Conservation (phyloP, 441 rosid species). For the Corymbia calophylla region DNA sequence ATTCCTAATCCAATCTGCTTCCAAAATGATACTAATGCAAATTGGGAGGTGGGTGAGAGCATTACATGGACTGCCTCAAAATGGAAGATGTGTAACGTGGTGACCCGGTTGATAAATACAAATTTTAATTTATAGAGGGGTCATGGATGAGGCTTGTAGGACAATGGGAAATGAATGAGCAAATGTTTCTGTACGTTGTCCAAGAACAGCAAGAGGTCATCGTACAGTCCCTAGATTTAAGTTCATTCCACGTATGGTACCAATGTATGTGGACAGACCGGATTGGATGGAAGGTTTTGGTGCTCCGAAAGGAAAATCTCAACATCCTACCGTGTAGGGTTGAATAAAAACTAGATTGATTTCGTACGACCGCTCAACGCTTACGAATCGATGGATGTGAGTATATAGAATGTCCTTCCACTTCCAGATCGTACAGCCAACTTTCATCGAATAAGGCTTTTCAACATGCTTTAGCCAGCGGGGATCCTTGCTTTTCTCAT, state of each 20-base stretch:
- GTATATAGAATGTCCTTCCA: not conserved
- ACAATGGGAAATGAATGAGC: not conserved
- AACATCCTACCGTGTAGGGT: not conserved
- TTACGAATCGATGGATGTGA: not conserved
- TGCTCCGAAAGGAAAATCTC: not conserved
- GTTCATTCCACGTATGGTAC: not conserved
- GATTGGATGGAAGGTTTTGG: not conserved
- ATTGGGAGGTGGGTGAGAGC: not conserved
- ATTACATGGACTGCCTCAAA: not conserved
- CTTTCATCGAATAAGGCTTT: not conserved
- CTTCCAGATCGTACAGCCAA: not conserved
- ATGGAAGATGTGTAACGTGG: not conserved
- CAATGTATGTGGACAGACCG: not conserved
- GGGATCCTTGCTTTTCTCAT: not conserved
- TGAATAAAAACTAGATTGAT: not conserved
- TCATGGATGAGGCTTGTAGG: not conserved
- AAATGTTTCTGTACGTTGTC: not conserved
- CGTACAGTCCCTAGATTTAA: not conserved
- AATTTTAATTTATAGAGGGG: not conserved
- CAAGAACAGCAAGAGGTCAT: not conserved
- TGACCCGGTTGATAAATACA: not conserved
- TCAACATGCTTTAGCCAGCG: not conserved
- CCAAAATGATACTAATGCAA: not conserved
- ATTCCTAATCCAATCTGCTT: too few species aligned
- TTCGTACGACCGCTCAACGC: not conserved